Evolutionary conservation across 73 alveolate genomes (phyloP), one percentile per base, ranked within the genome.

Genomic region (Durusdinium trenchii): DNA sequence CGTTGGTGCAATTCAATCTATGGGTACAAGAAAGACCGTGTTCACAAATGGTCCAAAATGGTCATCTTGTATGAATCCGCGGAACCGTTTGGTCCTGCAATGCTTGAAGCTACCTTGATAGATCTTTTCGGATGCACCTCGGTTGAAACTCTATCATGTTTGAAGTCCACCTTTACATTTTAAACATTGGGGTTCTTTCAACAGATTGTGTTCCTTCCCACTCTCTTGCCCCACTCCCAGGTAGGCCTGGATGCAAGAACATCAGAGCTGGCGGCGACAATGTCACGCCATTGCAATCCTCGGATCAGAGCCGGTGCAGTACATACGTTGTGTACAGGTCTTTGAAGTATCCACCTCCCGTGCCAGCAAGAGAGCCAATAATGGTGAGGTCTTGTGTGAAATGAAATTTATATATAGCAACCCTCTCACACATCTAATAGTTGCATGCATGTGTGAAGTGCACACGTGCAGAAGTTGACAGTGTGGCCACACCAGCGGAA

Each of bases 291-390:
- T 43, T 60, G 40, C 36, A 38, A 4, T 76, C 87, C 61, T 38
- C 20, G 40, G 87, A 10, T 42, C 61, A 76, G 43, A 45, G 14
- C 12, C 60, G 54, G 5, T 76, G 87, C 60, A 9, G 87, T 60
- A 76, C 87, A 76, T 76, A 76, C 20, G 87, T 76, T 40, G 87
- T 76, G 87, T 76, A 76, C 60, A 38, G 61, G 28, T 76, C 87
- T 40, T 10, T 76, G 43, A 76, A 76, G 60, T 45, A 42, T 43
- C 87, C 87, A 7, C 87, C 87, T 6, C 87, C 87, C 14, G 43
- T 76, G n/a, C 54, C 20, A 12, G 30, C 84, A 71, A 6, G 6
- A 9, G 51, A n/a, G 84, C 6, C 51, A 3, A 71, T 6, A 6
- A 3, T 18, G 9, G 84, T 71, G 48, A 16, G 84, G 38, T 71